Evolutionary conservation across 2,329 filamentous ascomycete genomes (phyloP).

Genomic region (Metarhizium sp.): DNA sequence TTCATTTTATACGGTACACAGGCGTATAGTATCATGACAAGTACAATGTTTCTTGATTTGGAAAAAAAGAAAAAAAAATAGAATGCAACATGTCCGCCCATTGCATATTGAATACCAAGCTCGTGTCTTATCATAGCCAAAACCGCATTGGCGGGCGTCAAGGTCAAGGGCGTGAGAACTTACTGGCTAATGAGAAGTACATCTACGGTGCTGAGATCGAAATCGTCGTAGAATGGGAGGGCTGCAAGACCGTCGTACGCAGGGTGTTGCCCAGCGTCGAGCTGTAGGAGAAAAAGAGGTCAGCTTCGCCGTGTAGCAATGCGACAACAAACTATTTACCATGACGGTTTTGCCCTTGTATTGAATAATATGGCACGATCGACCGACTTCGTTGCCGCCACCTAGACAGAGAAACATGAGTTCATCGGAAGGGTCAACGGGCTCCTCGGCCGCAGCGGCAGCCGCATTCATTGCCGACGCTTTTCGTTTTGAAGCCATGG

Average conservation of each 20-base stretch:
- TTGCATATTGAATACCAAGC: background rate
- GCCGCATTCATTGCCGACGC: conserved; percentile 62
- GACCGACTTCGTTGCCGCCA: conserved; percentile 92
- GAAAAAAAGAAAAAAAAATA: background rate
- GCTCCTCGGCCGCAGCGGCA: conserved; percentile 60
- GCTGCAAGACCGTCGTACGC: conserved; percentile 90
- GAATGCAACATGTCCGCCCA: background rate
- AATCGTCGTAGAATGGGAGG: conserved; percentile 96
- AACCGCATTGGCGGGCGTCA: background rate
- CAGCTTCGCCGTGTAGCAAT: background rate
- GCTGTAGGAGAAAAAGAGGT: conserved; percentile 38
- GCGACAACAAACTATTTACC: conserved; percentile 40
- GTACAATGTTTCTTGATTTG: background rate
- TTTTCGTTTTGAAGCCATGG: conserved; percentile 92
- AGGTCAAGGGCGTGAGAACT: conserved; percentile 30
- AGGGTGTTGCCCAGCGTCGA: conserved; percentile 94
- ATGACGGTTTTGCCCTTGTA: conserved; percentile 99
- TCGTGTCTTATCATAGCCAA: background rate
- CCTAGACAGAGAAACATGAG: conserved; percentile 89
- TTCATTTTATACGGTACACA: conserved; percentile 24
- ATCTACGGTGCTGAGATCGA: conserved; percentile 94
- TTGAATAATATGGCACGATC: conserved; percentile 95
- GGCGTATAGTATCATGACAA: conserved; percentile 12
- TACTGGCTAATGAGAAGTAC: conserved; percentile 99
- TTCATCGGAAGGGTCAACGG: conserved; percentile 87